Evolutionary conservation across 306 rosid genomes (phyloP).

Genomic region (Cyclanthera cordifolia): DNA sequence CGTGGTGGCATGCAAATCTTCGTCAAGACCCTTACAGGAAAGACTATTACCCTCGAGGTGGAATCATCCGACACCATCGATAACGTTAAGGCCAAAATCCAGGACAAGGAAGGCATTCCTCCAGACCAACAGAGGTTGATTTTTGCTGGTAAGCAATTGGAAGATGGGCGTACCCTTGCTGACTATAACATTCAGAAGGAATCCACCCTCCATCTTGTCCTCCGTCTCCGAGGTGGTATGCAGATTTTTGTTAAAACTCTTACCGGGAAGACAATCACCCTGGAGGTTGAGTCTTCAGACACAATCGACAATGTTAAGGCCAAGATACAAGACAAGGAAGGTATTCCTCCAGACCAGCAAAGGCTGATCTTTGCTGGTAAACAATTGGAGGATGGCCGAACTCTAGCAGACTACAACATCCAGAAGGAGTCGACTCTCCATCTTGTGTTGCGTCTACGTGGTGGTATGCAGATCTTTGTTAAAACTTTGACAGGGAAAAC

Average conservation of each 20-base stretch:
- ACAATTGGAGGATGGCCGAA: slow-evolving; percentile 33
- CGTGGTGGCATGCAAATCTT: slow-evolving; percentile 41
- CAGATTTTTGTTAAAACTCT: slow-evolving; percentile 32
- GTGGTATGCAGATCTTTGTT: slow-evolving; percentile 37
- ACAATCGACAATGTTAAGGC: slow-evolving; percentile 35
- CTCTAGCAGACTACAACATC: slow-evolving; percentile 32
- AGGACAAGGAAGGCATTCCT: slow-evolving; percentile 35
- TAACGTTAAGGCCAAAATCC: slow-evolving; percentile 33
- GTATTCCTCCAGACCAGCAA: slow-evolving; percentile 35
- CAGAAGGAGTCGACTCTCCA: slow-evolving; percentile 35
- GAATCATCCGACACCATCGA: slow-evolving; percentile 34
- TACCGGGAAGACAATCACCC: slow-evolving; percentile 29
- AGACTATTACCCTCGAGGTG: slow-evolving; percentile 34
- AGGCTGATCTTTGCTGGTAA: slow-evolving; percentile 31
- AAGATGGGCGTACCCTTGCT: slow-evolving; percentile 31
- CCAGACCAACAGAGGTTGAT: slow-evolving; percentile 35
- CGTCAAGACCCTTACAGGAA: slow-evolving; percentile 31
- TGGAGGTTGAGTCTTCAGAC: slow-evolving; percentile 31
- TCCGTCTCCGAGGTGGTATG: slow-evolving; percentile 34
- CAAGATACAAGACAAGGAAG: slow-evolving; percentile 34
- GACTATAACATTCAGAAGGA: slow-evolving; percentile 38
- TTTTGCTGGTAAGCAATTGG: slow-evolving; percentile 31
- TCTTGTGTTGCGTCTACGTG: slow-evolving; percentile 29
- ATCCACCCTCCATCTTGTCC: slow-evolving; percentile 31
- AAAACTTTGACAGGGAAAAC: slow-evolving; percentile 34